Evolutionary conservation across 1,284 basidiomycete species (phyloP), one percentile per base, ranked within the genome.

Genomic region (Leccinum variabile): DNA sequence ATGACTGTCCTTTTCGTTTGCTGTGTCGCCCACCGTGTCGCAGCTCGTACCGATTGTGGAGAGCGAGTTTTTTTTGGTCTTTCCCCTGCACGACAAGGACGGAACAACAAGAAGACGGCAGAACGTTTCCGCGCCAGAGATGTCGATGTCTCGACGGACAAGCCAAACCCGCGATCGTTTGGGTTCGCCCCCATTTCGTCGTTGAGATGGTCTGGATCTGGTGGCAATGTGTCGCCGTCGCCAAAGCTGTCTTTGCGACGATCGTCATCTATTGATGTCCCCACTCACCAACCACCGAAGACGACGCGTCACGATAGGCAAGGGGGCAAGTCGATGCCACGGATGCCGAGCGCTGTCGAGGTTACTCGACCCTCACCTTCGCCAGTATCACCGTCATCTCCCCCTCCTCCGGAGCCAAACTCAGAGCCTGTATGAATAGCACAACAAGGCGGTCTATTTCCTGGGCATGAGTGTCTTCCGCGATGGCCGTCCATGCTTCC

Each of bases 151-250:
- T 39, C 58, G 11, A 18, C 25, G 2, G 64, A 64, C 54, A 65
- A 74, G 49, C 87, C 89, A 0, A 85, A 90, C 68, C 87, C 88
- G 46, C 84, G 88, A 3, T 90, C 89, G 1, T 90, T 87, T 56
- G 89, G 89, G 1, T 91, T 91, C 68, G 79, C 89, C 18, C 84
- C 88, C 0, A 82, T 90, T 11, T 80, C 82, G 5, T 83, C 84
- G 0, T 75, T 85, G 62, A 81, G 80, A 63, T 61, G 14, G 50
- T 33, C 2, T 46, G 57, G 61, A 33, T 54, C 59, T 30, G 49
- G 28, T 30, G 50, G 54, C 8, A 58, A 59, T 16, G 10, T 8
- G 4, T 60, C 66, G 3, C 60, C 65, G 46, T 64, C 61, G 8
- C 35, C 35, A 37, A 37, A 37, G 35, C 63, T 62, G 9, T 70